Percentiles rank a stretch among this genome's conserved stretches.
phyloP scores from a whole-genome alignment of 768 basidiomycete genomes.

The Leccinum sublutescens region DNA sequence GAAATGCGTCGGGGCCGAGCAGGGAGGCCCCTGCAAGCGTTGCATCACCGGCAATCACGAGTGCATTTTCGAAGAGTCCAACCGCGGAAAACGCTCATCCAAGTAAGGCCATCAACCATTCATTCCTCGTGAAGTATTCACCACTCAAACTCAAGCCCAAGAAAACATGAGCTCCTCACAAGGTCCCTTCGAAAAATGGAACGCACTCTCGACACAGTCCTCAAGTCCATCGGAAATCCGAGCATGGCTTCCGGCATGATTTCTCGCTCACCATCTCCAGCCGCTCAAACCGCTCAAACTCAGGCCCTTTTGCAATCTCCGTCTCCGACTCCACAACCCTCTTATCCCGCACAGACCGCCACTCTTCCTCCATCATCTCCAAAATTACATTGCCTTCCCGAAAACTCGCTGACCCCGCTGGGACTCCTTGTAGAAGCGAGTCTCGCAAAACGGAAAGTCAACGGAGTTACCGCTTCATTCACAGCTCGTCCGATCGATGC shows the following conservation, averaged over 20 bases:
- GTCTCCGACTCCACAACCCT: conserved; percentile 47
- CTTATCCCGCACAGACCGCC: conserved; percentile 23
- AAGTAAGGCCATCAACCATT: conserved; percentile 49
- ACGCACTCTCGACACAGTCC: conserved; percentile 85
- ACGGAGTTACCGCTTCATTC: conserved; percentile 43
- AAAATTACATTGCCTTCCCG: conserved; percentile 86
- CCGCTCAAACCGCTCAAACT: conserved; percentile 45
- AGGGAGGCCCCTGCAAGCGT: conserved; percentile 89
- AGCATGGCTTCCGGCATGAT: conserved; percentile 74
- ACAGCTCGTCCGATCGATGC: conserved; percentile 37
- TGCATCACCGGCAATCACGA: conserved; percentile 78
- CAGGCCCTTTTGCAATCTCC: conserved; percentile 57
- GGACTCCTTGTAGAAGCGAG: conserved; percentile 92
- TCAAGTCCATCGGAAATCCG: conserved; percentile 85
- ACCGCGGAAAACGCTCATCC: conserved; percentile 86
- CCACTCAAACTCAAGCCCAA: conserved; percentile 38
- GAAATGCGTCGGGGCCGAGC: conserved; percentile 90
- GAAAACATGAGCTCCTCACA: conserved; percentile 82
- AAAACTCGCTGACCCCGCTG: conserved; percentile 89
- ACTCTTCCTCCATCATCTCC: conserved; percentile 55
- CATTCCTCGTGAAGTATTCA: conserved; percentile 26
- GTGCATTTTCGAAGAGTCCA: conserved; percentile 96
- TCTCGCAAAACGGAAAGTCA: conserved; percentile 67
- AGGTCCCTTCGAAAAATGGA: conserved; percentile 89
- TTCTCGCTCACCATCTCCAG: conserved; percentile 78